Evolutionary conservation across 2,329 filamentous ascomycete genomes (phyloP), one percentile per base, ranked within the genome.

Genomic region (Aspergillus quadricinctus): DNA sequence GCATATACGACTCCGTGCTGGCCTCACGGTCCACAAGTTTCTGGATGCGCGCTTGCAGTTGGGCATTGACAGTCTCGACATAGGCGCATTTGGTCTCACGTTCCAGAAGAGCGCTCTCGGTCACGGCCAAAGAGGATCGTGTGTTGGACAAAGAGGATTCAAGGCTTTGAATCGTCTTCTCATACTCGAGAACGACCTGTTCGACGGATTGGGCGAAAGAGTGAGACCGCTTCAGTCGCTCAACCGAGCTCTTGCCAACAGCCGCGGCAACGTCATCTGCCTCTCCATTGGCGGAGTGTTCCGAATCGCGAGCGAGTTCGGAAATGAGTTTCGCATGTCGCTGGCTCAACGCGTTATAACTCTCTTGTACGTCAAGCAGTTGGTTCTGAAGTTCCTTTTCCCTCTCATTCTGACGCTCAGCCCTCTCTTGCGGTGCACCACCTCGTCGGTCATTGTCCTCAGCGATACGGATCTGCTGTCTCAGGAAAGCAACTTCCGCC

Each of bases 191-290:
- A 3, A 99, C 91, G 23, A 99, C 91, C 69, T 96, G 90, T 68
- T 99, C 94, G 21, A 99, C 93, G 28, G 93, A 93, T 70, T 96
- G 89, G 1, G 93, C 92, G 70, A 99, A 97, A 0, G 90, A 95
- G 71, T 95, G 96, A 19, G 95, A 99, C 43, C 94, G 87, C 71
- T 97, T 95, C 61, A 97, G 78, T 53, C 94, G 84, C 71, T 97
- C 92, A 25, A 92, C 88, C 0, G 92, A 90, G 69, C 93, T 91
- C 54, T 87, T 90, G 17, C 87, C 78, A 11, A 85, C 82, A 52
- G 87, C 83, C 45, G 87, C 85, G 11, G 71, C 65, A n/a, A 70
- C 58, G 19, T 76, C 74, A 23, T 78, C 75, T 8, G 72, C 62
- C 19, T 81, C 75, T 3, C 64, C 65, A 23, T 68, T 69, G 54